phyloP scores from a whole-genome alignment of 495 filamentous ascomycete genomes.

The Neurospora terricola region DNA sequence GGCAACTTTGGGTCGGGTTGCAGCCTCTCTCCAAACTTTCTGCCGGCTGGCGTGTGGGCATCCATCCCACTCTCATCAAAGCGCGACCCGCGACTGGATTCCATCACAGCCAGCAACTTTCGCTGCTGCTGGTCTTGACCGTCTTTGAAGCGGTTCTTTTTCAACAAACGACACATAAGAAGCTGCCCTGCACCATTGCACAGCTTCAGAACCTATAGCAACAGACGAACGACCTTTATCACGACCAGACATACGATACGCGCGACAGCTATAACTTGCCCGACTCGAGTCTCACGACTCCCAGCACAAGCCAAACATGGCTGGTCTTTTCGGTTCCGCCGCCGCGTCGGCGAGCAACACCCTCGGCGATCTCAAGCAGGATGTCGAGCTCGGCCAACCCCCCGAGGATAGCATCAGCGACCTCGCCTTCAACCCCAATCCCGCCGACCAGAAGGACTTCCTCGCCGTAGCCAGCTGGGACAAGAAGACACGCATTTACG shows the following conservation, averaged over 20 bases:
- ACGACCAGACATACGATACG: background rate
- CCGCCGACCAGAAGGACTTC: slow-evolving; percentile 48
- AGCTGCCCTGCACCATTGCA: background rate
- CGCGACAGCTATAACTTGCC: background rate
- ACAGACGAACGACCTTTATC: background rate
- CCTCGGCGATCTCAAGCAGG: slow-evolving; percentile 82
- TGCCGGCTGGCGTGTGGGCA: background rate
- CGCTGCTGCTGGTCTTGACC: background rate
- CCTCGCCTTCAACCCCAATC: slow-evolving; percentile 59
- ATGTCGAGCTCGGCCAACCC: slow-evolving; percentile 64
- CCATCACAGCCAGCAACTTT: background rate
- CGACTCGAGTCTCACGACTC: background rate
- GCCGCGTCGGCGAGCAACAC: slow-evolving; percentile 52
- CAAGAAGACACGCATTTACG: slow-evolving; percentile 84
- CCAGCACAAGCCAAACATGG: slow-evolving; percentile 33
- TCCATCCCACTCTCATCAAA: background rate
- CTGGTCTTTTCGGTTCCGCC: slow-evolving; percentile 54
- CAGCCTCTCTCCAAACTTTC: background rate
- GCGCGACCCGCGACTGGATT: background rate
- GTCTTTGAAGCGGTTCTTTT: background rate
- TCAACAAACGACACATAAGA: background rate
- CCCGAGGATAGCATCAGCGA: slow-evolving; percentile 82
- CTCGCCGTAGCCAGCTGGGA: slow-evolving; percentile 86
- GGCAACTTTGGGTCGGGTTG: background rate
- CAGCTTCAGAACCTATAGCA: background rate